These are phyloP conservation scores for Inga oerstediana DNA, from an alignment of 306 rosid species.

Conservation along the genomic window DNA sequence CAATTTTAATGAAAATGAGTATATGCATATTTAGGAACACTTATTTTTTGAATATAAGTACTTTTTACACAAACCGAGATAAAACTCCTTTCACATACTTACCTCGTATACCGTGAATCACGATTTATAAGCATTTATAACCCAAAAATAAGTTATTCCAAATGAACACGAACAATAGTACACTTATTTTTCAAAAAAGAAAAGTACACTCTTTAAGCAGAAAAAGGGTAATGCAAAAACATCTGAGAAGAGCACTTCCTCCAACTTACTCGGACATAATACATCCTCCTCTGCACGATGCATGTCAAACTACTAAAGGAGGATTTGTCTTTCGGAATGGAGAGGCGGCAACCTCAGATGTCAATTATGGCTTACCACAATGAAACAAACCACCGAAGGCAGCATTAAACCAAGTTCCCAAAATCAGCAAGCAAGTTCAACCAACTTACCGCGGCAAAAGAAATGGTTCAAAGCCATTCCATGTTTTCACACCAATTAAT, in stretches of 20 bases:
- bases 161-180: not conserved
- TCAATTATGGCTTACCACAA: not conserved
- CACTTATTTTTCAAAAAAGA: not conserved
- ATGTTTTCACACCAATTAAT: not conserved
- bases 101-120: too few species aligned
- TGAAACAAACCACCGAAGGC: not conserved
- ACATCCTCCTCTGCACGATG: not conserved
- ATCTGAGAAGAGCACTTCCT: not conserved
- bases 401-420: not conserved
- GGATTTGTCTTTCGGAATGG: too few species aligned
- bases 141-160: too few species aligned
- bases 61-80: too few species aligned
- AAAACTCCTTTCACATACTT: too few species aligned
- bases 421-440: not conserved
- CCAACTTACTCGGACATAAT: not conserved
- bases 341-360: too few species aligned
- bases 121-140: too few species aligned
- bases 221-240: not conserved
- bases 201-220: not conserved
- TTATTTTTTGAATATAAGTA: too few species aligned
- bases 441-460: not conserved
- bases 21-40: too few species aligned
- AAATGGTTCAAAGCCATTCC: conserved; percentile 1
- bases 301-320: too few species aligned
- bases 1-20: not conserved